These are phyloP conservation scores for Nakataea oryzae DNA, from an alignment of 2,329 filamentous ascomycete genomes.

Conservation along the genomic window DNA sequence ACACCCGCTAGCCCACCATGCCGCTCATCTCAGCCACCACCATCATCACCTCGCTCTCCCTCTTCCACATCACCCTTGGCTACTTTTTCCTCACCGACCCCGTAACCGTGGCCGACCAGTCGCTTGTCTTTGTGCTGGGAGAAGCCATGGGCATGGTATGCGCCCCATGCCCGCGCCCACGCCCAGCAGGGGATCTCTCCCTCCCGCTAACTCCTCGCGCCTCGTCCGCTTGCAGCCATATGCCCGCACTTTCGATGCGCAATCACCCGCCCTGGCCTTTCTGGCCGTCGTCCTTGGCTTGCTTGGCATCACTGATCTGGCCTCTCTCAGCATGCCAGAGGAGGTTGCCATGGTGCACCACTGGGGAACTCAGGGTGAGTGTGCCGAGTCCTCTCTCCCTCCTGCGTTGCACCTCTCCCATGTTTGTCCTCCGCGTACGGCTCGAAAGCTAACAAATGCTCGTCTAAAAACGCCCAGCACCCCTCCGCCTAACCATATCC, in stretches of 20 bases:
- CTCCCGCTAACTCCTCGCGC: background rate
- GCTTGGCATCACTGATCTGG: conserved; percentile 51
- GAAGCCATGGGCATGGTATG: conserved; percentile 74
- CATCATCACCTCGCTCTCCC: conserved; percentile 69
- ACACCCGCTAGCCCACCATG: conserved; percentile 45
- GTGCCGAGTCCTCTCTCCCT: conserved; percentile 31
- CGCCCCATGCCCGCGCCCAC: background rate
- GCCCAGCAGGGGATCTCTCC: background rate
- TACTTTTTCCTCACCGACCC: conserved; percentile 76
- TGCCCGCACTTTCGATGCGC: conserved; percentile 55
- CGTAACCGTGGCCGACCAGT: conserved; percentile 62
- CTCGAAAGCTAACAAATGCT: conserved; percentile 4
- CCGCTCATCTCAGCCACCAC: conserved; percentile 69
- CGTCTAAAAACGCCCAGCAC: conserved; percentile 42
- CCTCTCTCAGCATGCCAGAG: conserved; percentile 57
- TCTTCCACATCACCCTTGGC: conserved; percentile 76
- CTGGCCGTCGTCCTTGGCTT: conserved; percentile 57
- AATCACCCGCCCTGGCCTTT: conserved; percentile 63
- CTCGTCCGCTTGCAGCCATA: conserved; percentile 36
- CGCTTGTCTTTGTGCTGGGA: conserved; percentile 69
- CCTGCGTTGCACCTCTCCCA: conserved; percentile 44
- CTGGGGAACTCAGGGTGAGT: conserved; percentile 55
- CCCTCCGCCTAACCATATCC: conserved; percentile 54
- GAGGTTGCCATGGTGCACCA: conserved; percentile 52
- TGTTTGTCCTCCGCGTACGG: conserved; percentile 31